A percentile compares a stretch with the other conserved stretches of the same genome.
Conservation (phyloP, 2,329 filamentous ascomycete species). For the Incumbomyces delicatus region DNA sequence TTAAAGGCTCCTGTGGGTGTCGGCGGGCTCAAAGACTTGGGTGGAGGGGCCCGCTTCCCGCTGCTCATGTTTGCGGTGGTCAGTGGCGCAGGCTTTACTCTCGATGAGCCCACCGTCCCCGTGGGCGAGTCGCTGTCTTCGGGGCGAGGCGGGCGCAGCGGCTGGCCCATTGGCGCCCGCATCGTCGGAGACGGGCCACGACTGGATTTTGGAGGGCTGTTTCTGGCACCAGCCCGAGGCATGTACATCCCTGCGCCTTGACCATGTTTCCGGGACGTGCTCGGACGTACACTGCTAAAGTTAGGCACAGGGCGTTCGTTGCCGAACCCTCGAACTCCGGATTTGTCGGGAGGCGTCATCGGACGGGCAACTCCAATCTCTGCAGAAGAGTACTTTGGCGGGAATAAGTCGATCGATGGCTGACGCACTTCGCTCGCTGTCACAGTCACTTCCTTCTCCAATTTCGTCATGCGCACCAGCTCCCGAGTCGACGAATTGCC, state of each 20-base stretch:
- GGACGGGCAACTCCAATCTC: slow-evolving; percentile 16
- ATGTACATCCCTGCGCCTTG: background rate
- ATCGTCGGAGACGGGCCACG: slow-evolving; percentile 16
- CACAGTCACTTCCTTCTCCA: slow-evolving; percentile 6
- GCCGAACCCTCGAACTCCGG: background rate
- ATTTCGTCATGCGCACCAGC: slow-evolving; percentile 3
- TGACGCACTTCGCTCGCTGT: slow-evolving; percentile 8
- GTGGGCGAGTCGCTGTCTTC: background rate
- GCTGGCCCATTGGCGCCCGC: background rate
- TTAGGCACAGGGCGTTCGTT: slow-evolving; percentile 10
- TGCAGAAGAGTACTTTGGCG: slow-evolving; percentile 14
- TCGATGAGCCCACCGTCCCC: background rate
- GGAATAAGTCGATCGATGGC: slow-evolving; percentile 10
- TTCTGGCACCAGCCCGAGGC: background rate
- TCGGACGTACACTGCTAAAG: slow-evolving; percentile 10
- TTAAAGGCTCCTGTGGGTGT: slow-evolving; percentile 18
- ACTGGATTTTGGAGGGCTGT: background rate
- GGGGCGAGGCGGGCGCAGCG: background rate
- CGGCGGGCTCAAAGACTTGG: slow-evolving; percentile 14
- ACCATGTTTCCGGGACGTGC: too few species aligned
- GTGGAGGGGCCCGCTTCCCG: slow-evolving; percentile 15
- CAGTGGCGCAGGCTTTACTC: background rate
- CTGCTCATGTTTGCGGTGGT: slow-evolving; percentile 11
- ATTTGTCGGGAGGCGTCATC: slow-evolving; percentile 11
- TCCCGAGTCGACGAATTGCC: slow-evolving; percentile 8